Evolutionary conservation across 116 monocot species (phyloP), one percentile per base, ranked within the genome.

Genomic region (Posidonia oceanica): DNA sequence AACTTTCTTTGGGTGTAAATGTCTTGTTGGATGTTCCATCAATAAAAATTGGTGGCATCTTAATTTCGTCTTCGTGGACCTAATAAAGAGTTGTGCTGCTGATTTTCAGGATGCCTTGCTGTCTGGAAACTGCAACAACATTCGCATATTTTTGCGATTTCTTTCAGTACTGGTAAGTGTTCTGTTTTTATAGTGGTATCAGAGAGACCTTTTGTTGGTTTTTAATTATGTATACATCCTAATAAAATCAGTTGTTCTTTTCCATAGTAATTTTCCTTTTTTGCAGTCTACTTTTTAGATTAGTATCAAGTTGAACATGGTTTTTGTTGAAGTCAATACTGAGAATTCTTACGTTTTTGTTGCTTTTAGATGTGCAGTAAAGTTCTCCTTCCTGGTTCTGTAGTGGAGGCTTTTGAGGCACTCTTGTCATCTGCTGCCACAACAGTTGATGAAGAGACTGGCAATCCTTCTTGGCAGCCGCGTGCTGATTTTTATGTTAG

Each of bases 351-450:
- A 48, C 7, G 48, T 48, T 48, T 48, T 29, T 7, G 29, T 29
- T 36, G 15, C 58, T 51, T 82, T 67, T 76, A 97, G 97, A 87
- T 97, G 87, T 89, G 92, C 74, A 87, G 83, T 82, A 97, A 97
- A 83, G 92, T 97, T 67, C 59, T 97, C 72, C 54, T 64, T 5
- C 83, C 97, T 22, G 69, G 70, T 73, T 87, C 92, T 68, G 62
- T 97, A 23, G 80, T 92, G 63, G 91, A 85, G 66, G 59, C 74
- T 15, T 92, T 89, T 74, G 97, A 92, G 77, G 79, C 83, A 37
- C 71, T 97, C 8, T 72, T 97, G 52, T 97, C 92, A 77, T 97
- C 89, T 82, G 92, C 97, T 82, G 89, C 87, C 22, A 91, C 77
- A 38, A 91, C 71, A 53, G 56, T 91, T 38, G 96, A 91, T 77